Evolutionary conservation across 345 rosid species (phyloP), one percentile per base, ranked within the genome.

Genomic region (Sisymbrium irio): DNA sequence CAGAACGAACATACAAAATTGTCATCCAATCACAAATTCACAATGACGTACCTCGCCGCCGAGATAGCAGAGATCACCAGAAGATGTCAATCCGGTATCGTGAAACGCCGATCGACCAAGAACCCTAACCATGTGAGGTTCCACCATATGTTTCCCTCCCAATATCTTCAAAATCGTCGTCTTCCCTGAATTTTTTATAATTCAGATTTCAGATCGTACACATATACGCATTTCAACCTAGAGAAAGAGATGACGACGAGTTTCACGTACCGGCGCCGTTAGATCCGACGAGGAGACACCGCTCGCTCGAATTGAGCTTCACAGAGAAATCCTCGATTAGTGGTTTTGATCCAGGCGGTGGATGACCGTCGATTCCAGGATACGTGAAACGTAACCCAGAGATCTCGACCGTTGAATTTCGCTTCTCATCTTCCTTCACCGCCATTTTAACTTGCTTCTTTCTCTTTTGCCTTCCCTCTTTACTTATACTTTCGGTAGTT

Each of bases 141-240:
- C 98, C 73, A 94, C 97, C 98, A 94, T 83, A 20, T 91, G 99
- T 82, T 92, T 92, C 67, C 99, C 99, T 84, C 97, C 97, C 69
- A 89, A 51, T 81, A 92, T 92, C 86, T 92, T 89, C 85, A 95
- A 56, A 39, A 95, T 88, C 53, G 97, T 95, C 15, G 96, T 95
- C 77, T 95, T 92, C 54, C 99, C 97, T 91, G 14, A 22, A 39
- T 20, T 9, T 49, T n/a, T 5, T 7, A 66, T 15, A 5, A 17
- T 22, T 22, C 28, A 0, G 4, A 19, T 0, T 13, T 20, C 51
- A 32, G 59, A 72, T 60, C 64, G 18, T 2, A 22, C n/a, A 50
- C 2, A 39, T 32, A 58, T 0, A 6, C 19, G 45, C 41, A 60
- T 50, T 47, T 55, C 0, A 13, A 20, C n/a, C n/a, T n/a, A 63